Conservation (phyloP, 495 filamentous ascomycete species). For the Penicillium steckii region DNA sequence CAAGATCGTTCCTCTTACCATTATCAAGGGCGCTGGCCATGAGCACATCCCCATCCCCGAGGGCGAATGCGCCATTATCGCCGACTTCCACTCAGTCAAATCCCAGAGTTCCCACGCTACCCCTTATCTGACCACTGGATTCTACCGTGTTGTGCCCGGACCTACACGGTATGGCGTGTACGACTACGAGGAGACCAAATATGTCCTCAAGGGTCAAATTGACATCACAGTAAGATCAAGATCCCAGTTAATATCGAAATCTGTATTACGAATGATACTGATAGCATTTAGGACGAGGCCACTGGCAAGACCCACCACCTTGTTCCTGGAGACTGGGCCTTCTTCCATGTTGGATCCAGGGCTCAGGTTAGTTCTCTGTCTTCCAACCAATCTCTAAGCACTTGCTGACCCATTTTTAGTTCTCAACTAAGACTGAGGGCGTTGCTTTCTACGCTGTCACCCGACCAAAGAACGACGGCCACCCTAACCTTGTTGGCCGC, state of each 20-base stretch:
- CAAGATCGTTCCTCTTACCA: conserved; percentile 6
- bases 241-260: background rate
- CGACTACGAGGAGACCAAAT: background rate
- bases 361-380: conserved; percentile 5
- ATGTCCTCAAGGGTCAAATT: conserved; percentile 6
- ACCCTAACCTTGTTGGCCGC: conserved; percentile 7
- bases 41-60: conserved; percentile 7
- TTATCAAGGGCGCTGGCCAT: conserved; percentile 6
- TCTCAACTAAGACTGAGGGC: conserved; percentile 6
- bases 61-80: conserved; percentile 7
- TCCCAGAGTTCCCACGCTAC: conserved; percentile 4
- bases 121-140: conserved; percentile 5
- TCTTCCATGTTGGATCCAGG: conserved; percentile 8
- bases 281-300: conserved; percentile 5
- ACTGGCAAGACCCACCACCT: conserved; percentile 8
- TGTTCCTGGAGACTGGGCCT: conserved; percentile 5
- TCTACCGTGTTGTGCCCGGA: background rate
- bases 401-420: conserved; percentile 4
- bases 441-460: conserved; percentile 9
- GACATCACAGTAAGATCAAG: conserved; percentile 8
- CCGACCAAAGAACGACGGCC: conserved; percentile 5
- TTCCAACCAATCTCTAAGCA: background rate
- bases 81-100: conserved; percentile 8
- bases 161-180: background rate
- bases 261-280: conserved; percentile 3